Evolutionary conservation across 768 basidiomycete genomes (phyloP), one percentile per base, ranked within the genome.

Genomic region (Pholiota conissans): DNA sequence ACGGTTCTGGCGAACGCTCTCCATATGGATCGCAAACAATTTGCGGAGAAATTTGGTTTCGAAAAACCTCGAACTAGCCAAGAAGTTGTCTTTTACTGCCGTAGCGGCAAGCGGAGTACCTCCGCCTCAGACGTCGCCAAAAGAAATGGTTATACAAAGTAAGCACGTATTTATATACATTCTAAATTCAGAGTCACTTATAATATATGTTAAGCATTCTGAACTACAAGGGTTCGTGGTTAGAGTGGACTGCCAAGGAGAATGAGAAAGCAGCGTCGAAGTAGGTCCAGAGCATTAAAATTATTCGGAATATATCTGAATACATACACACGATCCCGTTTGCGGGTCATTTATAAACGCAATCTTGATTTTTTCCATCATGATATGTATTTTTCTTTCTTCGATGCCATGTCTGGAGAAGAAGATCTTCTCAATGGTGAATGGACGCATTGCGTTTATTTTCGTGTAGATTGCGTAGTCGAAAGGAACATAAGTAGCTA

Each of bases 191-290:
- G n/a, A n/a, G n/a, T n/a, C n/a, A n/a, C n/a, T n/a, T n/a, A n/a
- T n/a, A n/a, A n/a, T n/a, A n/a, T n/a, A n/a, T n/a, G n/a, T n/a
- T n/a, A n/a, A 88, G 86, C 53, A 67, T 86, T 49, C 70, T 84
- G 57, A 95, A 94, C 66, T 96, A 93, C 69, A 83, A 82, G 62
- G 93, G 93, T 8, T 92, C 90, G 18, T 96, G 92, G 91, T 70
- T 92, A 52, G 91, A 95, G 63, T 96, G 93, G 93, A 80, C 83
- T 11, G 76, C 75, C 68, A 85, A 75, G 61, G 77, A 77, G 65
- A 79, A 65, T 61, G 75, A 72, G 49, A 73, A 72, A 49, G 49
- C 37, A 18, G 49, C 55, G 14, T 28, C 35, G 9, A 27, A 47
- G 49, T 56, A 35, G 37, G 27, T 27, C n/a, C n/a, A n/a, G n/a